Evolutionary conservation across 2,329 filamentous ascomycete species (phyloP), one percentile per base, ranked within the genome.

Genomic region (Diplodia intermedia): DNA sequence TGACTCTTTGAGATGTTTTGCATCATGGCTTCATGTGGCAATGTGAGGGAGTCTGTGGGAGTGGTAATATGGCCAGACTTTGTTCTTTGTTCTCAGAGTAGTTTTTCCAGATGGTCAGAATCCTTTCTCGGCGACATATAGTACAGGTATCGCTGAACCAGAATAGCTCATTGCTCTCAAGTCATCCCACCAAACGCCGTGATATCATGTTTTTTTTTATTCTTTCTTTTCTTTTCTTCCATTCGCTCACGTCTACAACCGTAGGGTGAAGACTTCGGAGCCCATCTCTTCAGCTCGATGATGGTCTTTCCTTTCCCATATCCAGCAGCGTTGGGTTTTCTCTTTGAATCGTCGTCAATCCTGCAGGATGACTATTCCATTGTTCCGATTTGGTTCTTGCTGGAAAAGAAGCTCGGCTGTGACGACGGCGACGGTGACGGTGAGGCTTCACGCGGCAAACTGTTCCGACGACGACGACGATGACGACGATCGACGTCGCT

Each of bases 181-280:
- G 23, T n/a, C 18, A 11, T 47, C 26, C 61, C 62, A 43, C 50
- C 62, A 65, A 65, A 65, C 62, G 62, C 62, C 62, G 62, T 65
- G 62, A 65, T 55, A 65, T 55, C 62, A 65, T 65, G 49, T 3
- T 14, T 43, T 43, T 31, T 18, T 2, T 26, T 9, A 14, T 43
- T 60, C n/a, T 23, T 15, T 31, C 11, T 2, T 26, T 9, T 20
- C 29, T 47, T 11, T 23, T 15, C 9, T 15, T 23, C 14, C 20
- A 31, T 33, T 9, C 18, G 18, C 23, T 56, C 9, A 38, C 18
- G 29, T 29, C 12, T 47, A 60, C 15, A 29, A 23, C 15, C 5
- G 15, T 33, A 23, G 26, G 26, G 29, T 29, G 50, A 8, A 38
- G 54, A 5, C 12, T 6, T 11, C 29, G 18, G 18, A 43, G 26